Evolutionary conservation across 163 green algal genomes (phyloP).

Genomic region (Volvox carteri): DNA sequence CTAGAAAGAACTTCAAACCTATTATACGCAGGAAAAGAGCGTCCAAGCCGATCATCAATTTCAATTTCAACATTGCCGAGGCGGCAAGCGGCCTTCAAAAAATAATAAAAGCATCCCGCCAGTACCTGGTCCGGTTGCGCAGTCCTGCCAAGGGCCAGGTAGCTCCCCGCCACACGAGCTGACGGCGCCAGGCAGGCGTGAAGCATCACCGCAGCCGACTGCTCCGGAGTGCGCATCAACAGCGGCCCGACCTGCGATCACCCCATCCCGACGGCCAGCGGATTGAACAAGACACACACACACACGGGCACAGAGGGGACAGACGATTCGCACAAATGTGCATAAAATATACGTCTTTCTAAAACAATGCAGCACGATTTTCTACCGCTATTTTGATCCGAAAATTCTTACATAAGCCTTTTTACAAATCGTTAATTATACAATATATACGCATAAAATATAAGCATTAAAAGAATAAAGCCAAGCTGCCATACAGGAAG

Average conservation of each 20-base stretch:
- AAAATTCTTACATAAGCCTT: not conserved
- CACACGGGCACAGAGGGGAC: not conserved
- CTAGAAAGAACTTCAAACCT: not conserved
- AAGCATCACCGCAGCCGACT: constrained; percentile 36
- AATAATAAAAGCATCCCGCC: not conserved
- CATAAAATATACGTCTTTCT: not conserved
- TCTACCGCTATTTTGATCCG: not conserved
- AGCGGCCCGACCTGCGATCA: constrained; percentile 40
- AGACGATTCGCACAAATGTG: not conserved
- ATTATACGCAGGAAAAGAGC: not conserved
- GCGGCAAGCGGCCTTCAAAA: not conserved
- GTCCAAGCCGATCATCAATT: not conserved
- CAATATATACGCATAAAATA: not conserved
- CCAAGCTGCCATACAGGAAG: no score
- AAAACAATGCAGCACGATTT: not conserved
- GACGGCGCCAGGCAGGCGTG: constrained; percentile 49
- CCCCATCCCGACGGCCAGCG: no score
- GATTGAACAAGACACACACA: not conserved
- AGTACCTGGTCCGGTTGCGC: constrained; percentile 20
- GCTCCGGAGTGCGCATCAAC: constrained; percentile 26
- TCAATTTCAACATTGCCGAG: no score
- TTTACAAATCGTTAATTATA: not conserved
- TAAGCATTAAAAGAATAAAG: not conserved
- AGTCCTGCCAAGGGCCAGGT: constrained; percentile 39
- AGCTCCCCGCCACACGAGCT: not conserved